phyloP scores from a whole-genome alignment of 345 rosid genomes.

The Anacardium occidentale region DNA sequence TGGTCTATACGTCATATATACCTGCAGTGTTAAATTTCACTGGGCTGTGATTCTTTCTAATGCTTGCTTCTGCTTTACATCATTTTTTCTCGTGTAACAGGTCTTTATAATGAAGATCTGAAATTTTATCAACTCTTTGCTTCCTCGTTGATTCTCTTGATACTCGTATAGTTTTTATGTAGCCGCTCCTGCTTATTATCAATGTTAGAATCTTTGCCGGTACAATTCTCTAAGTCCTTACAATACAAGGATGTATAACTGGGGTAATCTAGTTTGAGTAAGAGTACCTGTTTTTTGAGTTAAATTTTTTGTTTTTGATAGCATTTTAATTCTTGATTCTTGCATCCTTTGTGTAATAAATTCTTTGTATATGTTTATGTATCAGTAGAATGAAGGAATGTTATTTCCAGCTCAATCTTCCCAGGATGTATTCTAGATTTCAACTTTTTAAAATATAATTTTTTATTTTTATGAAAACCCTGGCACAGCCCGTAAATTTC shows the following conservation, averaged over 20 bases:
- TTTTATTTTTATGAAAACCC: no score
- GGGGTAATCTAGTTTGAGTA: conserved; percentile 16
- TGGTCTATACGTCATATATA: no score
- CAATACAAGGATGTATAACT: conserved; percentile 14
- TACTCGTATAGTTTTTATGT: conserved; percentile 28
- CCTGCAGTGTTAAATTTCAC: no score
- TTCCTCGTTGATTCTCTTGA: conserved; percentile 31
- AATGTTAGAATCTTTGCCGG: neutral
- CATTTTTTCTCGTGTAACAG: conserved; percentile 32
- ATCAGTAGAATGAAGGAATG: conserved; percentile 13
- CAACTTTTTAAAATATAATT: no score
- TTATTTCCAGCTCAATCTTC: no score
- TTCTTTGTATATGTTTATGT: conserved; percentile 38
- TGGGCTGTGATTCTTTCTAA: neutral
- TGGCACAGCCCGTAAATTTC: no score
- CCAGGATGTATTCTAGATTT: no score
- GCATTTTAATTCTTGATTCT: conserved; percentile 42
- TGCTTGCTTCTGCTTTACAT: conserved; percentile 1
- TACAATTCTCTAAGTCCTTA: conserved; percentile 1
- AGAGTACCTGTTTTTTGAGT: conserved; percentile 17
- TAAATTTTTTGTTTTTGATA: conserved; percentile 19
- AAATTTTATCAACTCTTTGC: conserved; percentile 32
- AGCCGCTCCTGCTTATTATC: conserved; percentile 11
- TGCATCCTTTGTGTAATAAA: conserved; percentile 38
- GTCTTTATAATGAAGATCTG: conserved; percentile 40